Base-by-base conservation (phyloP, 768 basidiomycete genomes). In the Russula sp. region DNA sequence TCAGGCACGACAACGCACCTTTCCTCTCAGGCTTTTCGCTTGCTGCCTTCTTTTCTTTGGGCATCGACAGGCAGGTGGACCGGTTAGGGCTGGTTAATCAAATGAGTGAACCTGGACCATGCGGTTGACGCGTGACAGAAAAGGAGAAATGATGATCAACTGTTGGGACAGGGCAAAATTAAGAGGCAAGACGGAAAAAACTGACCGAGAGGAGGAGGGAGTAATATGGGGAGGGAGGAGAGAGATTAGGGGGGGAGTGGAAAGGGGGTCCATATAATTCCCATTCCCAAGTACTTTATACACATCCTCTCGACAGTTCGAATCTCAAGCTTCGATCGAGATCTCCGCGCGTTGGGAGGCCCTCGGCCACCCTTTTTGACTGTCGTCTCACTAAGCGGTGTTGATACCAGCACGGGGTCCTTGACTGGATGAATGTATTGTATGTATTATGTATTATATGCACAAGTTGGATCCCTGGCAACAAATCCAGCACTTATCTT, bases 191-290 rank as follows among this genome's bases (percentile, higher is more conserved):
- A 50, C 8, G 39, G 25, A 32, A 13, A 50, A 3, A 5, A 14
- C 51, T 54, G n/a, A 55, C 61, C 39, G 29, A 34, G 55, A 51
- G 39, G 48, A 22, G 43, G 45, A 50, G 38, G 50, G 50, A 41
- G 36, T 34, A 20, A 36, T 42, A 59, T 18, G 51, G 56, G 65
- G 45, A 20, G 38, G 59, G 54, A 60, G 50, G 48, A 42, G 36
- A 55, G 65, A 67, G 69, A 68, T 67, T 63, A 66, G 65, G 64
- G 70, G 70, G 69, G 62, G 65, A 61, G 68, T 62, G 69, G 65
- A 67, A 68, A 58, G 69, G 67, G 65, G 67, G 66, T 29, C 25
- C 59, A 61, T 51, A 58, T 60, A 60, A 60, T 65, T 65, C 59
- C n/a, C n/a, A n/a, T n/a, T n/a, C n/a, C 51, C 34, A 56, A 55